Conservation (phyloP, 129 eudicot species). For the Sambucus nigra region DNA sequence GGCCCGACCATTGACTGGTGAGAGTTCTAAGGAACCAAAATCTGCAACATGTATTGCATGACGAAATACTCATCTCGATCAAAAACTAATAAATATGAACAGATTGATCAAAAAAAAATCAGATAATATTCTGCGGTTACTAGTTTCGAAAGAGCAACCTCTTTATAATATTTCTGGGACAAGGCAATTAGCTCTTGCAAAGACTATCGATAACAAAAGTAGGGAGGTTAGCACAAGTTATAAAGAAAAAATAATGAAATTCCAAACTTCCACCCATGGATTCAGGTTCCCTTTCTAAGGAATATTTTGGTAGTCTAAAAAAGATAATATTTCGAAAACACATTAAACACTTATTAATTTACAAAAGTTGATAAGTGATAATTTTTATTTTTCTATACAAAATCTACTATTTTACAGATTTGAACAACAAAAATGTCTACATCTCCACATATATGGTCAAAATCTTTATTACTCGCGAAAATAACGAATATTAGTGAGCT, state of each 20-base stretch:
- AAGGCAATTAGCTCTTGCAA: conserved; percentile 71
- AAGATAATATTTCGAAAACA: too few relatives aligned
- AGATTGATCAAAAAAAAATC: conserved; percentile 2
- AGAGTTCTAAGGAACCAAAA: conserved; percentile 98
- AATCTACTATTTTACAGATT: too few relatives aligned
- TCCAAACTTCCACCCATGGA: conserved; percentile 1
- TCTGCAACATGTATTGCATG: conserved; percentile 69
- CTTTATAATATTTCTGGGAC: conserved; percentile 79
- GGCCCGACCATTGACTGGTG: conserved; percentile 98
- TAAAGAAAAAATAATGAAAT: conserved; percentile 1
- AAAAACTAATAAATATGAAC: conserved; percentile 13
- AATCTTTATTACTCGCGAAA: too few relatives aligned
- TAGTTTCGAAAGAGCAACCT: conserved; percentile 96
- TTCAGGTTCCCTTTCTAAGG: too few relatives aligned
- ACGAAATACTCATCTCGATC: conserved; percentile 6
- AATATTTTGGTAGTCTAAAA: too few relatives aligned
- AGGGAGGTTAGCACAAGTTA: conserved; percentile 16
- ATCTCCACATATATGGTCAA: too few relatives aligned
- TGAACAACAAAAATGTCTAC: too few relatives aligned
- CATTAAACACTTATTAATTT: too few relatives aligned
- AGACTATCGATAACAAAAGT: conserved; percentile 44
- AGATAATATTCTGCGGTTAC: conserved; percentile 26
- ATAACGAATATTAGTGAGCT: too few relatives aligned
- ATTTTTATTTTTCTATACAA: too few relatives aligned
- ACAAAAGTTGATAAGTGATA: too few relatives aligned